Evolutionary conservation across 2,329 filamentous ascomycete species (phyloP).

Genomic region (Chaetomium globosum): DNA sequence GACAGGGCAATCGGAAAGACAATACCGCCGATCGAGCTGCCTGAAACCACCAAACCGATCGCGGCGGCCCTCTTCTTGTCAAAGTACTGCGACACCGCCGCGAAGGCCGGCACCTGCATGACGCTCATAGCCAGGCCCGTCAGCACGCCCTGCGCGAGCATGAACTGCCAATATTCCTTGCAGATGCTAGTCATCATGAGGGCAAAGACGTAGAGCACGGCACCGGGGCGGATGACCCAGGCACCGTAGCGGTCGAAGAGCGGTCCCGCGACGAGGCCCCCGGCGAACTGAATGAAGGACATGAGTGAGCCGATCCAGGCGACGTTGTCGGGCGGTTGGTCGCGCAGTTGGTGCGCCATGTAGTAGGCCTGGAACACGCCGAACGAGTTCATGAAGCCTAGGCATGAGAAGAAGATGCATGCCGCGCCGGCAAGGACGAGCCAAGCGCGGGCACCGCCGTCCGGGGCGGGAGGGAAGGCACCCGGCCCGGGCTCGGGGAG

Average conservation of each 20-base stretch:
- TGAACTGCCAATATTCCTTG: conserved; percentile 54
- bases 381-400: conserved; percentile 51
- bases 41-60: conserved; percentile 50
- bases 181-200: conserved; percentile 51
- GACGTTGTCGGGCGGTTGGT: conserved; percentile 41
- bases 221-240: conserved; percentile 40
- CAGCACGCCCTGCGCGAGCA: conserved; percentile 54
- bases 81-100: conserved; percentile 52
- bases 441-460: conserved; percentile 41
- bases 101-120: conserved; percentile 50
- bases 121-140: conserved; percentile 48
- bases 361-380: conserved; percentile 52
- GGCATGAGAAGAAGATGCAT: conserved; percentile 44
- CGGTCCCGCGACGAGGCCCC: conserved; percentile 44
- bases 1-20: conserved; percentile 54
- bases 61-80: conserved; percentile 51
- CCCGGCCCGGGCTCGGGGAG: neutral
- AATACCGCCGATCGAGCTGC: conserved; percentile 54
- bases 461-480: conserved; percentile 22
- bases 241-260: conserved; percentile 49
- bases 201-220: conserved; percentile 43
- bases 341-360: conserved; percentile 42
- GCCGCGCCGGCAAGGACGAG: conserved; percentile 45
- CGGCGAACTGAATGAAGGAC: conserved; percentile 44
- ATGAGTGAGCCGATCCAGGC: conserved; percentile 50